Conservation (phyloP, 176 grass and related monocot genomes). For the Lolium multiflorum region DNA sequence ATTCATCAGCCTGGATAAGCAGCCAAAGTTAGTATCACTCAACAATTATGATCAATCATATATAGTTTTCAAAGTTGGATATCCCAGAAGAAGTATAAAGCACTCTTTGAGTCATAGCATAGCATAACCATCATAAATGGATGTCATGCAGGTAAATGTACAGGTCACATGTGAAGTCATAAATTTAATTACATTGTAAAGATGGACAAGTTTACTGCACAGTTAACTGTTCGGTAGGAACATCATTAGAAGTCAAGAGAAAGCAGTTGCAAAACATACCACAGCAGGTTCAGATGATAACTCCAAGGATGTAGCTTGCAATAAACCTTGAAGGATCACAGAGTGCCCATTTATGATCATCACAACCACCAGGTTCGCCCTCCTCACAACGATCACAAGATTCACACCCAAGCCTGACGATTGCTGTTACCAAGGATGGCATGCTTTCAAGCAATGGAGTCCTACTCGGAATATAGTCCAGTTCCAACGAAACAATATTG, state of each 20-base stretch:
- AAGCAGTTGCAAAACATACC: not conserved
- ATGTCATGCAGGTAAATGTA: not conserved
- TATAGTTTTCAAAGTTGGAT: not conserved
- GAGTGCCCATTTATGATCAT: not conserved
- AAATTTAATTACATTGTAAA: not conserved
- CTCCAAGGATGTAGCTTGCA: not conserved
- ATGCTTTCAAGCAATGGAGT: constrained; percentile 8
- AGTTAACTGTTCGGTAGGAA: not conserved
- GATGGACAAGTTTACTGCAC: not conserved
- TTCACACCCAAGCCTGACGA: not conserved
- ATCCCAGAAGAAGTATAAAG: not conserved
- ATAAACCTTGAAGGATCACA: not conserved
- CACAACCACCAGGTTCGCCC: not conserved
- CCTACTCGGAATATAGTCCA: not conserved
- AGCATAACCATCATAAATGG: not conserved
- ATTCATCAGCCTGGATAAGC: no score
- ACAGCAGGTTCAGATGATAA: not conserved
- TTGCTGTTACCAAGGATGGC: not conserved
- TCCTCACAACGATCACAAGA: not conserved
- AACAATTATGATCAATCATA: no score
- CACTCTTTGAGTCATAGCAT: not conserved
- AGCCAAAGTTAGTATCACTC: no score
- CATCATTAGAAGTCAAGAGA: not conserved
- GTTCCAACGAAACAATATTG: not conserved
- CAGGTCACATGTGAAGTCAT: not conserved